Base-by-base conservation (phyloP, 768 basidiomycete species). In the Termitomyces sp. region DNA sequence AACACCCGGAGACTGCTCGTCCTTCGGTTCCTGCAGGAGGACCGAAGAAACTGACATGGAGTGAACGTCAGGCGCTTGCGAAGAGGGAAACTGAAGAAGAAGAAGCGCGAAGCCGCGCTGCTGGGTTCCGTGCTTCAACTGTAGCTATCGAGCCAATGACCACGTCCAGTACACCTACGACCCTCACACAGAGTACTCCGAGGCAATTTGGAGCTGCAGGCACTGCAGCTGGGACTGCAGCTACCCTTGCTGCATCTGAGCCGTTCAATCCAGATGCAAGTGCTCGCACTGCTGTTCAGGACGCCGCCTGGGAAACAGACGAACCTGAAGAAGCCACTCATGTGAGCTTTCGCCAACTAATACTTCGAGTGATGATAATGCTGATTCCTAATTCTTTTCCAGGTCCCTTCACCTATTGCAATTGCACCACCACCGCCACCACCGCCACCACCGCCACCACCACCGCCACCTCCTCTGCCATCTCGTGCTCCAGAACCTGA, bases 31-130 rank as follows among this genome's bases (percentile, higher is more conserved):
- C 63, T 12, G 65, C 68, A 55, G 74, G 74, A 22, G 82, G 79
- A 0, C 57, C 76, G 1, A 91, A 91, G 76, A 95, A 93, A 70
- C 70, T 96, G 60, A 96, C 95, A 0, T 98, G 96, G 96, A 89
- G 83, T 57, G 90, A 98, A 69, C 80, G 95, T 22, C 95, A 98
- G 67, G 94, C 91, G 0, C 74, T 87, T n/a, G 88, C 93, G 1
- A 95, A 94, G 77, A 87, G 88, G 67, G 90, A 92, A 63, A 76
- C 80, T 16, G 90, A 87, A 62, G 92, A 90, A 62, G 94, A 93
- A 56, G 86, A 86, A 59, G 75, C 77, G 9, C 74, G 73, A 46
- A 92, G 89, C 64, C 84, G 76, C 44, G 73, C 76, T 44, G 84
- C 86, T 0, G 77, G 77, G 16, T 78, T 77, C 65, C 69, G 72